Percentiles rank a stretch among this genome's conserved stretches.
These are phyloP conservation scores for Metschnikowia aberdeeniae DNA, from an alignment of 805 yeast genomes.

Conservation along the genomic window DNA sequence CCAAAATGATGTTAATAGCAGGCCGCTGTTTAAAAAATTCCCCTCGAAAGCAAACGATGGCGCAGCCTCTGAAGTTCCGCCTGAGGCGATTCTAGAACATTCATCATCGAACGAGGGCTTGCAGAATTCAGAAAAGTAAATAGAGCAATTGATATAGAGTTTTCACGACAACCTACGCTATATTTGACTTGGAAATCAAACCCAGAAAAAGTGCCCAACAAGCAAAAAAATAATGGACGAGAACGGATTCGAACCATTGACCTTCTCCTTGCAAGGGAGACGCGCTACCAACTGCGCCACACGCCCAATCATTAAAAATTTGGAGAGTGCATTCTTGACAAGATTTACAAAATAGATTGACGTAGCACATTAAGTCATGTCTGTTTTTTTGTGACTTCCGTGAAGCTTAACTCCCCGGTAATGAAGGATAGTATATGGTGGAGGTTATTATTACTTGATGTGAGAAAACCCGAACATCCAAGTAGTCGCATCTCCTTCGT, in stretches of 20 bases:
- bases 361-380: too few species aligned
- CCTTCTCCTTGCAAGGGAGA: slow-evolving; percentile 74
- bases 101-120: slow-evolving; percentile 2
- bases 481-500: neutral
- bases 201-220: too few species aligned
- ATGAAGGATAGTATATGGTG: too few species aligned
- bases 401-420: too few species aligned
- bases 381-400: too few species aligned
- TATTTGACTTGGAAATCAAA: too few species aligned
- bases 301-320: slow-evolving; percentile 43
- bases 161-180: too few species aligned
- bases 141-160: neutral
- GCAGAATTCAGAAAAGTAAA: neutral
- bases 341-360: too few species aligned
- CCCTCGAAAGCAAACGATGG: neutral
- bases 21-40: neutral
- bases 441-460: too few species aligned
- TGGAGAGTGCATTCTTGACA: neutral
- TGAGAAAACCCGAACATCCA: too few species aligned
- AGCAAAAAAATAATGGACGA: slow-evolving; percentile 45
- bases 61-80: slow-evolving; percentile 6
- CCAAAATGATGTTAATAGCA: neutral
- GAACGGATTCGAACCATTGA: slow-evolving; percentile 77
- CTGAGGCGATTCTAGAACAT: slow-evolving; percentile 8
- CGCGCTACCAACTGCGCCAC: slow-evolving; percentile 85